Base-by-base conservation (phyloP, 2,329 filamentous ascomycete genomes). In the Cordyceps farinosa region DNA sequence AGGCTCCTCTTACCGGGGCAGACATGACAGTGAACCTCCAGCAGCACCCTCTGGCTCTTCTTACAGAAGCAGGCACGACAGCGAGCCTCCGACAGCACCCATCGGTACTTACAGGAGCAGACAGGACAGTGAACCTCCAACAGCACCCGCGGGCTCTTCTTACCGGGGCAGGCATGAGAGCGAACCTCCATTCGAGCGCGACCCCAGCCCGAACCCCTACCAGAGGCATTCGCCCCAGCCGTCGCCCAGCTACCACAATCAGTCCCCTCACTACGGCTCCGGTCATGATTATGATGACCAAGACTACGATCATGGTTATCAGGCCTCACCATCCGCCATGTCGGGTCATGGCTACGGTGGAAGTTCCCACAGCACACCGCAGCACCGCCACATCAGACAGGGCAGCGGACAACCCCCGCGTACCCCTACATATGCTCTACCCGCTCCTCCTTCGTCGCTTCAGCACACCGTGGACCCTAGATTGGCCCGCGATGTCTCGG, bases 401-500 rank as follows among this genome's bases (percentile, higher is more conserved):
- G 17, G 42, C 27, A 55, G 51, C 34, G 51, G 51, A 30, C 57
- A 51, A 34, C 47, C 36, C 3, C 29, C 51, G 27, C 70, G 65
- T 40, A 68, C 75, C 15, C 68, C 70, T 30, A 72, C 71, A 47
- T 82, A 83, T 69, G 75, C 71, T 4, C 66, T 82, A 27, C 80
- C 82, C 1, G 70, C 78, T 4, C 76, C 87, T 2, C 86, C 86
- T 5, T 72, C 84, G 1, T 84, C 85, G 3, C 75, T 89, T 29
- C 81, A 88, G 8, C 83, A 86, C n/a, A 86, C 85, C 3, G 77
- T 86, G 32, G 85, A 88, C 65, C 83, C 84, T 3, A 72, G 71
- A 22, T 74, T 87, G 42, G 80, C 84, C 1, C 80, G 82, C 61
- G 84, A 88, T 67, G 77, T 86, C n/a, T 77, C 82, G 1, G 82